Percentiles rank a stretch among this genome's conserved stretches.
Conservation (phyloP, 768 basidiomycete species). For the Naganishia vishniacii region DNA sequence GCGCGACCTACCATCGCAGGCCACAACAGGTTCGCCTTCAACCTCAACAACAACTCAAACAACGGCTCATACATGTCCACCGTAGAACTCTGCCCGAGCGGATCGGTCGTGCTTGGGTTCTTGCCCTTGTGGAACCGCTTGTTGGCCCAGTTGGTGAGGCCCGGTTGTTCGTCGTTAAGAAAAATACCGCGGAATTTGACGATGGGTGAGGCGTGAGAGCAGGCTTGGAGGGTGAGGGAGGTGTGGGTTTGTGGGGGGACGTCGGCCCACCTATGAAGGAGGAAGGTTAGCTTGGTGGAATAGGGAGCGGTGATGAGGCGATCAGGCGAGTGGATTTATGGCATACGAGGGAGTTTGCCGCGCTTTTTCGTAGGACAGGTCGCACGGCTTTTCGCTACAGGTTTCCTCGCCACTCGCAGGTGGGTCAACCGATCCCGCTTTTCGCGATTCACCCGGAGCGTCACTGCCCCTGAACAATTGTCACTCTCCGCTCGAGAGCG, state of each 20-base stretch:
- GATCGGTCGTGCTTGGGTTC: slow-evolving; percentile 54
- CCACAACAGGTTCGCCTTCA: slow-evolving; percentile 69
- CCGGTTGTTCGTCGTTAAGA: slow-evolving; percentile 71
- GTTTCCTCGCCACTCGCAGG: no score
- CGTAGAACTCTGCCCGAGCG: slow-evolving; percentile 50
- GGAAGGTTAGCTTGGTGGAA: slow-evolving; percentile 53
- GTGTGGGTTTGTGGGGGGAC: slow-evolving; percentile 58
- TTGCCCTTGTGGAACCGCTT: slow-evolving; percentile 65
- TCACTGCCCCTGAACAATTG: no score
- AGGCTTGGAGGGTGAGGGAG: slow-evolving; percentile 52
- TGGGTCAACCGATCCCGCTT: no score
- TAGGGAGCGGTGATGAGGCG: no score
- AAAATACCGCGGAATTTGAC: slow-evolving; percentile 68
- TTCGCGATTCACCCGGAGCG: no score
- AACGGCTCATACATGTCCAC: slow-evolving; percentile 52
- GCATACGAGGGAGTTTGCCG: no score
- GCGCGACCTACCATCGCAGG: slow-evolving; percentile 51
- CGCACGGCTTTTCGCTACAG: no score
- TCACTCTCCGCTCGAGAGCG: no score
- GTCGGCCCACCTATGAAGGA: slow-evolving; percentile 65
- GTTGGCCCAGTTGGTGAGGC: slow-evolving; percentile 65
- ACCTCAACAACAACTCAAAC: slow-evolving; percentile 56
- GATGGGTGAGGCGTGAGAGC: slow-evolving; percentile 59
- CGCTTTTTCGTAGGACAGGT: no score
- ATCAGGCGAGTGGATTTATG: no score